Conservation (phyloP, 164 flowering plant genomes). For the Stephania japonica region DNA sequence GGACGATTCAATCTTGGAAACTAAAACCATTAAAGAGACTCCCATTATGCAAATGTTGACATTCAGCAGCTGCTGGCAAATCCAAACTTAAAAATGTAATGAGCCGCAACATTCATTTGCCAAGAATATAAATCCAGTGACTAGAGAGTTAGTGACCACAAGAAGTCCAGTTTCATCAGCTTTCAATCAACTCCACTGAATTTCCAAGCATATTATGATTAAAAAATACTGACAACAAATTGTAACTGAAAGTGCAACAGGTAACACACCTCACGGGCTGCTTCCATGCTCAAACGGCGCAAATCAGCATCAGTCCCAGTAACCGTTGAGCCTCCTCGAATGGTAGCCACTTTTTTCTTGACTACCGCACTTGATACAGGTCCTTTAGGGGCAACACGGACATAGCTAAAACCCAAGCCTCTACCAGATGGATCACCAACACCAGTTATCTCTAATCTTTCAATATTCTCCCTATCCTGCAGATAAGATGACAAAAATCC, state of each 20-base stretch:
- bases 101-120: no score
- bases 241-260: background rate
- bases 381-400: constrained; percentile 78
- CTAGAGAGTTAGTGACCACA: no score
- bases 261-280: constrained; percentile 80
- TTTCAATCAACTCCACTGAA: no score
- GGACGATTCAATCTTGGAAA: no score
- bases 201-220: background rate
- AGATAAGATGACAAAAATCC: constrained; percentile 9
- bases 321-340: constrained; percentile 65
- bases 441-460: constrained; percentile 94
- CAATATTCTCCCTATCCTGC: constrained; percentile 90
- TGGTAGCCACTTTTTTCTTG: constrained; percentile 68
- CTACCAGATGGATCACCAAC: constrained; percentile 99
- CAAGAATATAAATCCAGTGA: no score
- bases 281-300: constrained; percentile 98
- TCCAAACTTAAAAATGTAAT: no score
- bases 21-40: no score
- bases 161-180: no score
- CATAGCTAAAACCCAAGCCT: constrained; percentile 96
- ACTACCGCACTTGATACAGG: constrained; percentile 56
- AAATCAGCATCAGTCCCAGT: constrained; percentile 99
- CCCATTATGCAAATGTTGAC: no score
- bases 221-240: background rate
- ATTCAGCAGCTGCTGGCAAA: no score